Conservation (phyloP, 768 basidiomycete species). For the Astraeus odoratus region DNA sequence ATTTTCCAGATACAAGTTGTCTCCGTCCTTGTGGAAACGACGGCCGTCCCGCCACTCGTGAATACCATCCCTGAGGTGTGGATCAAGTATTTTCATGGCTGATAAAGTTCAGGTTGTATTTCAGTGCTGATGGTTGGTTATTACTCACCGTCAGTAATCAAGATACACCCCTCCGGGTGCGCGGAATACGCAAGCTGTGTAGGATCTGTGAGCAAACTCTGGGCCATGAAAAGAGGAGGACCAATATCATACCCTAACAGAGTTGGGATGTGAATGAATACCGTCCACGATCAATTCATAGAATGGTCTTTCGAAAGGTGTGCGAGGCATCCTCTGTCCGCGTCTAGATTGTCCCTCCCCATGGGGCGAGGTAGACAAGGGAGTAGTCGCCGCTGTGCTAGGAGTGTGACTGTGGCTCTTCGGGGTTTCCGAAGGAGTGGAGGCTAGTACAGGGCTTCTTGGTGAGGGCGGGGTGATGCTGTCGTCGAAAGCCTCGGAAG, state of each 20-base stretch:
- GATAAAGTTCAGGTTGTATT: not conserved
- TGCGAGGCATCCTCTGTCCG: constrained; percentile 42
- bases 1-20: constrained; percentile 75
- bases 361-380: constrained; percentile 4
- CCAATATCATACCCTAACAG: constrained; percentile 58
- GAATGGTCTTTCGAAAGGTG: constrained; percentile 61
- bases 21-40: constrained; percentile 74
- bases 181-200: constrained; percentile 73
- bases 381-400: not conserved
- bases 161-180: constrained; percentile 77
- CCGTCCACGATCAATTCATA: constrained; percentile 91
- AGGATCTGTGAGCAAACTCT: not conserved
- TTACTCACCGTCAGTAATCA: constrained; percentile 79
- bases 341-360: constrained; percentile 25
- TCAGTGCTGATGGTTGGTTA: not conserved
- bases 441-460: constrained; percentile 36
- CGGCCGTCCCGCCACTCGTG: constrained; percentile 87
- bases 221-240: not conserved
- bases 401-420: not conserved
- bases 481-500: constrained; percentile 60
- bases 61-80: constrained; percentile 72
- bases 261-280: constrained; percentile 86
- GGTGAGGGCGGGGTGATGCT: constrained; percentile 49
- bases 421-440: constrained; percentile 5
- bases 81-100: constrained; percentile 87